phyloP scores from a whole-genome alignment of 2,329 filamentous ascomycete genomes.

The Coniochaeta sp. region DNA sequence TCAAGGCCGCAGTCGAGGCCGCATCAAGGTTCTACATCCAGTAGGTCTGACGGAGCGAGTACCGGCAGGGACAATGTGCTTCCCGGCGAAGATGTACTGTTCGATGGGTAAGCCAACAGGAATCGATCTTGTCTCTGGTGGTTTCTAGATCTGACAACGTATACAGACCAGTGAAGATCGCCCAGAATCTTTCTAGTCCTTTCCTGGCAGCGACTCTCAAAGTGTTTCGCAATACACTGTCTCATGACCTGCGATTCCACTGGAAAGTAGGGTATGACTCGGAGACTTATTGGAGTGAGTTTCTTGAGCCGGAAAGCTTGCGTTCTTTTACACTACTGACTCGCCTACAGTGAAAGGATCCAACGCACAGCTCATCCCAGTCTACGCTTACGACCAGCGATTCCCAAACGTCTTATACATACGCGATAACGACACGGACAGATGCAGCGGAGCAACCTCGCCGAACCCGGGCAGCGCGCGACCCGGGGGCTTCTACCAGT shows the following conservation, averaged over 20 bases:
- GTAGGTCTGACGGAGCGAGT: conserved; percentile 13
- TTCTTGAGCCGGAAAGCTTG: not conserved
- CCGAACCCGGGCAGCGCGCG: conserved; percentile 4
- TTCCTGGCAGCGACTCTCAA: conserved; percentile 17
- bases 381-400: conserved; percentile 20
- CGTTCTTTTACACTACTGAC: not conserved
- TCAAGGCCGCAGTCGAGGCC: conserved; percentile 2
- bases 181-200: conserved; percentile 11
- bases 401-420: conserved; percentile 17
- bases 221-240: conserved; percentile 19
- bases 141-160: conserved; percentile 1
- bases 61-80: conserved; percentile 18
- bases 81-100: conserved; percentile 19
- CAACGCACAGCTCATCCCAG: conserved; percentile 18
- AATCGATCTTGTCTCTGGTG: not conserved
- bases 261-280: conserved; percentile 17
- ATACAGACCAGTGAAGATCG: conserved; percentile 14
- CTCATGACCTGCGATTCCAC: conserved; percentile 17
- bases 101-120: conserved; percentile 14
- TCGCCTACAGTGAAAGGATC: conserved; percentile 14
- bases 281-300: conserved; percentile 19
- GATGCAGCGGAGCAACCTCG: conserved; percentile 8
- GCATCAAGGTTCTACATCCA: conserved; percentile 9
- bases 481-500: conserved; percentile 19
- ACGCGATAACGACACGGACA: conserved; percentile 17